These are phyloP conservation scores for Chaetomiaceae sp. DNA, from an alignment of 2,329 filamentous ascomycete species.

Conservation along the genomic window DNA sequence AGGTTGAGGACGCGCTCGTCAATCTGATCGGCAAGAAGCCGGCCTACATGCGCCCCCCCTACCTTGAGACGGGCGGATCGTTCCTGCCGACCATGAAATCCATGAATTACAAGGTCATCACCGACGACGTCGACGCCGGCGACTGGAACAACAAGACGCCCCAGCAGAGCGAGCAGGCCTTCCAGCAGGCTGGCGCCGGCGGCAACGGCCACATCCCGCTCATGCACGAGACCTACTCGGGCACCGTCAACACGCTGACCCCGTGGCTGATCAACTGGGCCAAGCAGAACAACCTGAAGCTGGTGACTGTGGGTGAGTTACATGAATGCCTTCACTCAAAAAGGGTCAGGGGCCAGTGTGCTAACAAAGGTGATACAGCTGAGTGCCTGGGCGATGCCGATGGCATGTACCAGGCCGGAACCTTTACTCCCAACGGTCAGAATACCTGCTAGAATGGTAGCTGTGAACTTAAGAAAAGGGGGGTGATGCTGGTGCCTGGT, in stretches of 20 bases:
- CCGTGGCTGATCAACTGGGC: slow-evolving; percentile 49
- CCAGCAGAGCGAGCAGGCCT: slow-evolving; percentile 48
- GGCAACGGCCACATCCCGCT: slow-evolving; percentile 51
- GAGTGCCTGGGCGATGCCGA: slow-evolving; percentile 39
- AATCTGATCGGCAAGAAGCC: slow-evolving; percentile 47
- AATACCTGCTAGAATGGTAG: slow-evolving; percentile 18
- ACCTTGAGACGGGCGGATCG: slow-evolving; percentile 43
- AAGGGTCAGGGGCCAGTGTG: too few relatives aligned
- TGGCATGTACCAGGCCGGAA: slow-evolving; percentile 38
- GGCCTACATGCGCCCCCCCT: slow-evolving; percentile 46
- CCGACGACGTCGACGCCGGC: slow-evolving; percentile 56
- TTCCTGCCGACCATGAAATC: slow-evolving; percentile 39
- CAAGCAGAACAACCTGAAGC: slow-evolving; percentile 41
- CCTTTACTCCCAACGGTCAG: slow-evolving; percentile 31
- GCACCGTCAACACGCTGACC: slow-evolving; percentile 45
- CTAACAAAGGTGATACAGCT: too few relatives aligned
- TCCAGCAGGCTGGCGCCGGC: slow-evolving; percentile 39
- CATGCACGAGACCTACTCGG: slow-evolving; percentile 51
- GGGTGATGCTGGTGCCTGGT: too few relatives aligned
- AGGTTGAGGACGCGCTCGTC: slow-evolving; percentile 46
- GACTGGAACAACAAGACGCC: slow-evolving; percentile 54
- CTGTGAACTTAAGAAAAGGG: too few relatives aligned
- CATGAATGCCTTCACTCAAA: too few relatives aligned
- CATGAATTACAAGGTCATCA: slow-evolving; percentile 56
- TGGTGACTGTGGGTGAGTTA: slow-evolving; percentile 47